Evolutionary conservation across 2,329 filamentous ascomycete genomes (phyloP), one percentile per base, ranked within the genome.

Genomic region (Cadophora gregata): DNA sequence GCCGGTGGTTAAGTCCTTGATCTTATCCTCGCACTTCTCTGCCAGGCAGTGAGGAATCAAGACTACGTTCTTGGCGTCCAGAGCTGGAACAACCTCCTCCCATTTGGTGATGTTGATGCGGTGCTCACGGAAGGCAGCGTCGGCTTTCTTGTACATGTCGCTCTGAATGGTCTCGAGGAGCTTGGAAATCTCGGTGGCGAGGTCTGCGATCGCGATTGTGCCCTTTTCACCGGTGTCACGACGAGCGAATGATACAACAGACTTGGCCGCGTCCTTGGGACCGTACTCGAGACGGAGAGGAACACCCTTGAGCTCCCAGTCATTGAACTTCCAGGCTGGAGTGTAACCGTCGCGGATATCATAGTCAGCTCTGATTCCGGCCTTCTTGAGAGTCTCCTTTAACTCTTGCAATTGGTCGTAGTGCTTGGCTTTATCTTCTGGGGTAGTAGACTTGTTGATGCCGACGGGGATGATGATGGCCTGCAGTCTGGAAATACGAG

Each of bases 291-390:
- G 86, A 67, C 96, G 91, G 45, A 99, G 87, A 56, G 96, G 96
- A 50, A 98, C 91, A 78, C 96, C 96, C 81, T 95, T 96, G 74
- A 98, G 86, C 80, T 99, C 96, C 93, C 93, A 97, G 81, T 99
- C 94, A 81, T 96, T 97, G 85, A 99, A 99, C 81, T 99, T 99
- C 90, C 92, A 98, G 71, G 93, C 93, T 47, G 96, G 94, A 68
- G 93, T 88, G 79, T 98, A 97, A 72, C 91, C 92, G 61, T 98
- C 95, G 67, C 96, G 90, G 78, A 88, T 86, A 78, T 99, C 96
- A 61, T 90, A 87, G 71, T 96, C 91, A 66, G 88, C 87, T 66
- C 96, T 92, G 47, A 99, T 83, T 64, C 90, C 90, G 24, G 86
- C 90, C 68, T 88, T 89, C 76, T 88, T 88, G 60, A 99, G 85